Evolutionary conservation across 2,329 filamentous ascomycete species (phyloP).

Genomic region (Penicillium polonicum): DNA sequence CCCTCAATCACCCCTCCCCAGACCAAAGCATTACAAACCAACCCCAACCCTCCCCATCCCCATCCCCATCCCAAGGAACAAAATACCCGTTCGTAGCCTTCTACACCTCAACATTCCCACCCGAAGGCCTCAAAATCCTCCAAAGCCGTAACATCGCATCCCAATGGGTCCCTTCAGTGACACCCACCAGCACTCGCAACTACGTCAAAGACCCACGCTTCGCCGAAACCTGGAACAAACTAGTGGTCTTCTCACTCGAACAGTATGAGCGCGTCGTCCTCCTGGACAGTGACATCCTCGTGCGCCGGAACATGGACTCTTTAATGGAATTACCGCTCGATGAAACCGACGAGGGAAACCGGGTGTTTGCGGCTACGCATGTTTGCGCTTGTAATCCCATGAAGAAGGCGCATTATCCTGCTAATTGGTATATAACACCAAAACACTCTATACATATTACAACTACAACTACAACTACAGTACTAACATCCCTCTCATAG

Average conservation of each 20-base stretch:
- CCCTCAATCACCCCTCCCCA: constrained; percentile 55
- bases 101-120: constrained; percentile 71
- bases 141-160: constrained; percentile 64
- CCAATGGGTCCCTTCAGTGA: constrained; percentile 67
- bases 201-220: constrained; percentile 74
- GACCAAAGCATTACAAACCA: not conserved
- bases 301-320: constrained; percentile 78
- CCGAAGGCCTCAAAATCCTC: constrained; percentile 64
- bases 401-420: constrained; percentile 71
- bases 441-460: no score
- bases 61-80: constrained; percentile 46
- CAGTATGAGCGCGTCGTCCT: constrained; percentile 74
- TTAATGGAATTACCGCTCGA: constrained; percentile 69
- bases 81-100: constrained; percentile 72
- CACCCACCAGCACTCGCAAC: constrained; percentile 63
- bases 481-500: constrained; percentile 33
- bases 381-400: constrained; percentile 84
- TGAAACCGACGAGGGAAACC: constrained; percentile 45
- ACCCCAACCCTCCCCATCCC: not conserved
- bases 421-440: constrained; percentile 54
- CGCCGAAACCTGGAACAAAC: constrained; percentile 82
- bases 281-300: constrained; percentile 80
- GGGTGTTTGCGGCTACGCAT: constrained; percentile 74
- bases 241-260: constrained; percentile 68
- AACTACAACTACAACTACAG: no score